Percentiles rank a stretch among this genome's conserved stretches.
Conservation (phyloP, 306 rosid genomes). For the Calophaca sinica region DNA sequence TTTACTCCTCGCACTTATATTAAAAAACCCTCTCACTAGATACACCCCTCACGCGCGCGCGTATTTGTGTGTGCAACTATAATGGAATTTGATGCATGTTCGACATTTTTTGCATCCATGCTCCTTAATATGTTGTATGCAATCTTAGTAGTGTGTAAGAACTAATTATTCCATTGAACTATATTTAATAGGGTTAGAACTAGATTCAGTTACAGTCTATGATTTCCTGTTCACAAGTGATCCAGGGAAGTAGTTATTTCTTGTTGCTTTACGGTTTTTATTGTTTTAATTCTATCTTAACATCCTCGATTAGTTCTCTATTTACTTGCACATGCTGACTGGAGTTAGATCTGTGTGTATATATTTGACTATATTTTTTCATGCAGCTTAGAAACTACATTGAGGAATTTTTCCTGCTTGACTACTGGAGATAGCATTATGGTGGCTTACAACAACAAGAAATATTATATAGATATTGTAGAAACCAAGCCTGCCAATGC, state of each 20-base stretch:
- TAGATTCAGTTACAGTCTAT: not conserved
- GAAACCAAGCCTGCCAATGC: conserved; percentile 91
- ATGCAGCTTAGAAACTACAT: conserved; percentile 89
- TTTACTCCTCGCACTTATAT: not conserved
- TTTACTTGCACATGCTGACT: conserved; percentile 17
- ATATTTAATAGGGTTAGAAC: conserved; percentile 13
- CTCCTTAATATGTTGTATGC: too few species aligned
- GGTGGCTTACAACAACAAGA: conserved; percentile 97
- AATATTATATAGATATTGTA: conserved; percentile 90
- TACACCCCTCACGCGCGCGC: too few species aligned
- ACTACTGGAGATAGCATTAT: conserved; percentile 95
- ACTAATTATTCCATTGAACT: conserved; percentile 19
- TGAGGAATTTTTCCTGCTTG: conserved; percentile 95
- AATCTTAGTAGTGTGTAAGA: not conserved
- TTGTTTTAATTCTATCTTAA: conserved; percentile 13
- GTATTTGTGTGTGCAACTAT: too few species aligned
- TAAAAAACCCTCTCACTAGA: not conserved
- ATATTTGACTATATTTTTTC: conserved; percentile 34
- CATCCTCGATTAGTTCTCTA: conserved; percentile 25
- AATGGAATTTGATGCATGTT: too few species aligned
- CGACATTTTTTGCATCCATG: too few species aligned
- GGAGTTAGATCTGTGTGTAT: conserved; percentile 8
- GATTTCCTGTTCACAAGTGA: conserved; percentile 2
- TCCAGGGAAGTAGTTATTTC: not conserved
- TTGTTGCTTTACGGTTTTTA: not conserved